Evolutionary conservation across 805 yeast species (phyloP).

Genomic region (Wickerhamomyces strasburgensis): DNA sequence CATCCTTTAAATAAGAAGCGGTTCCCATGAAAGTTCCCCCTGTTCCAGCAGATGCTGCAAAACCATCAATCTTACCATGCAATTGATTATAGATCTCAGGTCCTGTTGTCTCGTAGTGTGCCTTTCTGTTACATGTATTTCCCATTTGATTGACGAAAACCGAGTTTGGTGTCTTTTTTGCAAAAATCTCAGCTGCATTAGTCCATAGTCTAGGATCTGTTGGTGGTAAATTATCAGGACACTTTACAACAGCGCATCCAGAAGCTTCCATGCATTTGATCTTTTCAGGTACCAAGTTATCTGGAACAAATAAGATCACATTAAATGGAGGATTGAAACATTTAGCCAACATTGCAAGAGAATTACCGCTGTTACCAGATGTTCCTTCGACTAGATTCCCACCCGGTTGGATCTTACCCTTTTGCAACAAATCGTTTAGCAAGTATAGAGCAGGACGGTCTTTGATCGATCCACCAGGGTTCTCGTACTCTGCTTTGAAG

Average conservation of each 20-base stretch:
- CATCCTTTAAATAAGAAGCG: conserved; percentile 52
- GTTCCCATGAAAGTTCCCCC: conserved; percentile 84
- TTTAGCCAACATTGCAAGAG: conserved; percentile 64
- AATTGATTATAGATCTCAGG: conserved; percentile 72
- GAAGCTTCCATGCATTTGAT: conserved; percentile 49
- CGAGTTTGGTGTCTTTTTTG: conserved; percentile 40
- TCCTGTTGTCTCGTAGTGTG: conserved; percentile 67
- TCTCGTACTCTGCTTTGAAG: conserved; percentile 67
- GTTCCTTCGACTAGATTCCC: conserved; percentile 78
- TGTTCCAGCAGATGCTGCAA: conserved; percentile 76
- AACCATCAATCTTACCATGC: conserved; percentile 48
- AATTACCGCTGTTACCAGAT: conserved; percentile 82
- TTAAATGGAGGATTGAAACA: conserved; percentile 30
- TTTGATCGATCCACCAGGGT: conserved; percentile 84
- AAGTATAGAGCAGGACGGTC: conserved; percentile 75
- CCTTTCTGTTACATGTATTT: conserved; percentile 67
- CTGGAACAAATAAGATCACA: conserved; percentile 73
- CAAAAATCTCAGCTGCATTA: conserved; percentile 27
- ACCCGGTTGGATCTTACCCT: conserved; percentile 14
- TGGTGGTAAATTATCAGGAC: conserved; percentile 55
- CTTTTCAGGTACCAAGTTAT: conserved; percentile 70
- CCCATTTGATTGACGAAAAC: conserved; percentile 82
- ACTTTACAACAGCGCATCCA: conserved; percentile 61
- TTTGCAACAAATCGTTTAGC: conserved; percentile 50
- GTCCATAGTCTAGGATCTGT: conserved; percentile 43